A percentile compares a stretch with the other conserved stretches of the same genome.
These are phyloP conservation scores for Penicillium fuscoglaucum DNA, from an alignment of 2,329 filamentous ascomycete genomes.

Conservation along the genomic window DNA sequence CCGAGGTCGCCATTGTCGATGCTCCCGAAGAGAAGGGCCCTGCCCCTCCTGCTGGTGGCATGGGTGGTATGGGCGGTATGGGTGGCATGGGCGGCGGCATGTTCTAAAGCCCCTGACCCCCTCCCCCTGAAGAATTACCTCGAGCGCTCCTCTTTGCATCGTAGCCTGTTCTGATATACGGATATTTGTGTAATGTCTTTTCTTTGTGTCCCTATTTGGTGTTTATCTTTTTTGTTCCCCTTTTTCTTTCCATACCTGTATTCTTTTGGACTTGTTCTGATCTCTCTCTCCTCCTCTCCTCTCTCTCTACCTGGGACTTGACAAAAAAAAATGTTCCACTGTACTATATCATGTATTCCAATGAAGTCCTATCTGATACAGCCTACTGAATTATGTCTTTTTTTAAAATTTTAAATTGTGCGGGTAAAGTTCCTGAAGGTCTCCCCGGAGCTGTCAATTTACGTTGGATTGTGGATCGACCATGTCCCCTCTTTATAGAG, in stretches of 20 bases:
- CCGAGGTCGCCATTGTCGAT: constrained; percentile 96
- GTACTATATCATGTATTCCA: constrained; percentile 28
- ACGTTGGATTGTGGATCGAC: constrained; percentile 2
- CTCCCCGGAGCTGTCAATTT: too few species aligned
- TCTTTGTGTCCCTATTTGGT: constrained; percentile 21
- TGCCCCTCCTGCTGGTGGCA: constrained; percentile 52
- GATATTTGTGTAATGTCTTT: constrained; percentile 29
- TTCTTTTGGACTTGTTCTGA: constrained; percentile 18
- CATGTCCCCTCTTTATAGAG: not conserved
- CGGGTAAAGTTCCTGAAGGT: not conserved
- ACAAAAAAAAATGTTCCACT: constrained; percentile 20
- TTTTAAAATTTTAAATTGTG: not conserved
- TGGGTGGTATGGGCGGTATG: constrained; percentile 58
- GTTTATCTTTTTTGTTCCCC: constrained; percentile 22
- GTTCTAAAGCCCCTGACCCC: constrained; percentile 52
- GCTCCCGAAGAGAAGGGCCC: constrained; percentile 86
- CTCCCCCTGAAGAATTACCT: constrained; percentile 23
- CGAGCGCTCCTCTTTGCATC: constrained; percentile 38
- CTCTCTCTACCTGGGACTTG: constrained; percentile 25
- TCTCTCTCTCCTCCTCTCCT: constrained; percentile 13
- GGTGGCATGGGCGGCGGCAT: constrained; percentile 66
- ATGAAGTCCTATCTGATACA: constrained; percentile 11
- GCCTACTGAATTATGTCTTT: not conserved
- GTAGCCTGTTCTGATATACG: constrained; percentile 31
- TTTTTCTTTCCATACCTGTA: constrained; percentile 26